Evolutionary conservation across 805 yeast genomes (phyloP).

Genomic region (Kazachstania kunashirensis): DNA sequence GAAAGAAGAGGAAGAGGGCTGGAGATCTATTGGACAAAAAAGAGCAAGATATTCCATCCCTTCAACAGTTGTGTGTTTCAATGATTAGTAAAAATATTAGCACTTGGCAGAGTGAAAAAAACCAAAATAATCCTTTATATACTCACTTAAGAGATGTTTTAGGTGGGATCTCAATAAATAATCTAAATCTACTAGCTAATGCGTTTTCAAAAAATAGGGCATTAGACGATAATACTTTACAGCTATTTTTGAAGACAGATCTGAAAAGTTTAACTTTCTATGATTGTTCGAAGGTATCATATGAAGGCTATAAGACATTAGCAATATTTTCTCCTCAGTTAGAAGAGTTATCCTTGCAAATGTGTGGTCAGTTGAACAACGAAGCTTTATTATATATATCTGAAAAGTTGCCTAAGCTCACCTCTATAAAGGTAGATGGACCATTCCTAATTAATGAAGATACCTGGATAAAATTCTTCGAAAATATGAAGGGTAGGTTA

Average conservation of each 20-base stretch:
- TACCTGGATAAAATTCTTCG: slow-evolving; percentile 72
- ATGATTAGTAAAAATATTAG: slow-evolving; percentile 42
- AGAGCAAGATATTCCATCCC: slow-evolving; percentile 50
- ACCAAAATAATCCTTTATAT: slow-evolving; percentile 9
- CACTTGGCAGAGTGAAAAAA: slow-evolving; percentile 16
- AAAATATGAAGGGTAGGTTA: slow-evolving; percentile 44
- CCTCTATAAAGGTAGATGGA: slow-evolving; percentile 65
- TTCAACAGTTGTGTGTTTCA: slow-evolving; percentile 75
- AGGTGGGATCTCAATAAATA: slow-evolving; percentile 76
- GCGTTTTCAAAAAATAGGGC: slow-evolving; percentile 79
- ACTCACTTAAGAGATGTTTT: slow-evolving; percentile 45
- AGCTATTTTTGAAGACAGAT: slow-evolving; percentile 59
- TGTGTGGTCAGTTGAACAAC: slow-evolving; percentile 90
- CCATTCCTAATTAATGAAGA: slow-evolving; percentile 73
- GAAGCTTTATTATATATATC: slow-evolving; percentile 58
- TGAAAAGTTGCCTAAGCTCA: slow-evolving; percentile 46
- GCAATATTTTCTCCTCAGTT: slow-evolving; percentile 74
- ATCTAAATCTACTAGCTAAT: slow-evolving; percentile 59
- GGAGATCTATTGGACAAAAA: slow-evolving; percentile 72
- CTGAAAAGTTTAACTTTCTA: slow-evolving; percentile 58
- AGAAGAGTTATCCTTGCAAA: slow-evolving; percentile 54
- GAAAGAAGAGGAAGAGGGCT: slow-evolving; percentile 69
- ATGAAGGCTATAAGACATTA: slow-evolving; percentile 54
- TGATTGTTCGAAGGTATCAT: slow-evolving; percentile 81
- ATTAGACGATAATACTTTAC: slow-evolving; percentile 58